Conservation (phyloP, 2,329 filamentous ascomycete species). For the Xylariaceae sp. region DNA sequence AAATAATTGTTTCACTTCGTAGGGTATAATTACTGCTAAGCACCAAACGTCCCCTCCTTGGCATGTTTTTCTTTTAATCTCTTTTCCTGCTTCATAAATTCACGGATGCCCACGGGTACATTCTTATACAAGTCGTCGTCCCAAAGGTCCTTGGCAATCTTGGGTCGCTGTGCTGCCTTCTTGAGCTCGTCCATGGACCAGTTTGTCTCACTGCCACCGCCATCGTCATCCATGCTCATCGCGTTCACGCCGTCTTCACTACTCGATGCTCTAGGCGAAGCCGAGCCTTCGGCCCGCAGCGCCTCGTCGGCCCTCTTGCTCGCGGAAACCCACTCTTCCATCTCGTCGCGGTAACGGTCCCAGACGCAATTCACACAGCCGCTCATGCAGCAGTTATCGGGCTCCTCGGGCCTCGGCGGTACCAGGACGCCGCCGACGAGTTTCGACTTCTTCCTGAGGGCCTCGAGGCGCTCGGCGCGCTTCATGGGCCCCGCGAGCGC, state of each 20-base stretch:
- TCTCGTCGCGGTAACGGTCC: slow-evolving; percentile 85
- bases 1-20: no score
- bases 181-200: slow-evolving; percentile 41
- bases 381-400: slow-evolving; percentile 99
- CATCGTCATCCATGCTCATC: slow-evolving; percentile 73
- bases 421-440: slow-evolving; percentile 75
- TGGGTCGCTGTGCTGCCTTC: slow-evolving; percentile 32
- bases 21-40: slow-evolving; percentile 19
- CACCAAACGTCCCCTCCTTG: slow-evolving; percentile 47
- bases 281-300: slow-evolving; percentile 28
- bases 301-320: slow-evolving; percentile 58
- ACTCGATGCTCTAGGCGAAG: background rate
- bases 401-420: slow-evolving; percentile 80
- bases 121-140: slow-evolving; percentile 69
- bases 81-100: slow-evolving; percentile 98
- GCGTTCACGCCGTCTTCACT: slow-evolving; percentile 20
- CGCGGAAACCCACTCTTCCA: slow-evolving; percentile 79
- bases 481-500: slow-evolving; percentile 70
- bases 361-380: slow-evolving; percentile 97
- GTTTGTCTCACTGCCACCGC: slow-evolving; percentile 67
- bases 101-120: slow-evolving; percentile 86
- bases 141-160: slow-evolving; percentile 49
- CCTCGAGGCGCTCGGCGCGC: slow-evolving; percentile 55
- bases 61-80: slow-evolving; percentile 71
- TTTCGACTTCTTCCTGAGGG: slow-evolving; percentile 54